Evolutionary conservation across 2,329 filamentous ascomycete genomes (phyloP).

Genomic region (Samsoniella hepiali): DNA sequence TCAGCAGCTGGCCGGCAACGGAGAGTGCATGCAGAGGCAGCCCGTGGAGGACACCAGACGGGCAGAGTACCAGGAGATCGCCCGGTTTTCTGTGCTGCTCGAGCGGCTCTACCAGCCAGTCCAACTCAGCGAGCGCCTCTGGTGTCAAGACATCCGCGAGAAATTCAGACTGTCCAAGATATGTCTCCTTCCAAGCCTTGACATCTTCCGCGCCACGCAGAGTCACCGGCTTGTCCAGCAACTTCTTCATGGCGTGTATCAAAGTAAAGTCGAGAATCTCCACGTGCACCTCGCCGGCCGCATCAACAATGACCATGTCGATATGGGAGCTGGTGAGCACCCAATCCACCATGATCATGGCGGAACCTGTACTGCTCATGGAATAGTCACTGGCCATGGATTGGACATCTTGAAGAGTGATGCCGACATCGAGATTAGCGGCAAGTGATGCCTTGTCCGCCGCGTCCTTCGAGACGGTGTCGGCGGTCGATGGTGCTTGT

Average conservation of each 20-base stretch:
- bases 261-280: conserved; percentile 2
- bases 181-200: not conserved
- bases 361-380: not conserved
- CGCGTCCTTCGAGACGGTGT: not conserved
- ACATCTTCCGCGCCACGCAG: not conserved
- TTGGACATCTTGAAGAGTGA: not conserved
- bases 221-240: not conserved
- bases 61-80: conserved; percentile 2
- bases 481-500: too few relatives aligned
- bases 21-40: not conserved
- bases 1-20: not conserved
- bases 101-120: conserved; percentile 9
- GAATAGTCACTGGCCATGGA: conserved; percentile 4
- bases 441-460: not conserved
- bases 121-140: not conserved
- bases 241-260: not conserved
- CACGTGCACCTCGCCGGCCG: not conserved
- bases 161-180: conserved; percentile 1
- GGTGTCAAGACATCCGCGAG: not conserved
- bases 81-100: conserved; percentile 5
- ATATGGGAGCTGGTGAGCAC: conserved; percentile 2
- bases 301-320: conserved; percentile 9
- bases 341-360: conserved; percentile 8
- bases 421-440: not conserved
- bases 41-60: not conserved